Evolutionary conservation across 225 moss, liverwort and hornwort species (phyloP).

Genomic region (Asterella californica): DNA sequence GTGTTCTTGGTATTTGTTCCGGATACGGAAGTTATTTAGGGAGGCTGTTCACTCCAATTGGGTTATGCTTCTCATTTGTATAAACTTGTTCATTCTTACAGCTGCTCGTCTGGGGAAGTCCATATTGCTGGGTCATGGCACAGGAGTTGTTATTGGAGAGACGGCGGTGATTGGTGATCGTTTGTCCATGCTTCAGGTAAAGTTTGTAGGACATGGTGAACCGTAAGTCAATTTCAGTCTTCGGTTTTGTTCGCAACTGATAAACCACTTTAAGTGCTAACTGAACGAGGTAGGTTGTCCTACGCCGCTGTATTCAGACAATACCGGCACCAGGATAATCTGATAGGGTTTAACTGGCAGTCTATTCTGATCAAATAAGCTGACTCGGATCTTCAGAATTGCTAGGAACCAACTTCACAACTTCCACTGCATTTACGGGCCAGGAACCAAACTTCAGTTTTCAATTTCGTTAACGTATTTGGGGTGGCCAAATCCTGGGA

Average conservation of each 20-base stretch:
- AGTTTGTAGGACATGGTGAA: not conserved
- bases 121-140: slow-evolving; percentile 89
- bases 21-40: not conserved
- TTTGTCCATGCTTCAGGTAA: slow-evolving; percentile 88
- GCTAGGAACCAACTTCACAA: not conserved
- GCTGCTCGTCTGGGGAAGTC: slow-evolving; percentile 88
- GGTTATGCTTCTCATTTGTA: not conserved
- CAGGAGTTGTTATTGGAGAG: slow-evolving; percentile 93
- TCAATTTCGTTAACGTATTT: not conserved
- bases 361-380: not conserved
- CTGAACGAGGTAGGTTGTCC: not conserved
- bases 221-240: not conserved
- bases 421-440: not conserved
- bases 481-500: too few relatives aligned
- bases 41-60: not conserved
- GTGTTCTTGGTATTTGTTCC: not conserved
- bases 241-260: not conserved
- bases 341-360: not conserved
- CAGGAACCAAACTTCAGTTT: not conserved
- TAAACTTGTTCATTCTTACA: slow-evolving; percentile 21
- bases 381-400: not conserved
- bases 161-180: slow-evolving; percentile 87
- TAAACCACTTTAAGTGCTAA: not conserved
- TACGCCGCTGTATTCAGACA: not conserved
- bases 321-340: too few relatives aligned